Conservation (phyloP, 805 yeast genomes). For the Saccharomyces paradoxus region DNA sequence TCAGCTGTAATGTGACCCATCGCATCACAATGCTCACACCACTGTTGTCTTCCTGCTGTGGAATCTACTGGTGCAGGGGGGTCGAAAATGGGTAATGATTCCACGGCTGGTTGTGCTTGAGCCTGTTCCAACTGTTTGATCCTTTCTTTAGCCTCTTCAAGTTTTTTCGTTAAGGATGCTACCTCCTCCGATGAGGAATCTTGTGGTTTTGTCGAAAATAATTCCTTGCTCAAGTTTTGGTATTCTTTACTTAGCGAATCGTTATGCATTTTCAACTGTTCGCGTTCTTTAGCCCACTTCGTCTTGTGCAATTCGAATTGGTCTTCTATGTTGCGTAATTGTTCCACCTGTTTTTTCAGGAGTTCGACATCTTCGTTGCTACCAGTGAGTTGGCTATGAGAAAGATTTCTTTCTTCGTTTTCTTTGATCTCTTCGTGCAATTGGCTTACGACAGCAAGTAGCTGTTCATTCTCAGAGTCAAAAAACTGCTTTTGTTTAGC, state of each 20-base stretch:
- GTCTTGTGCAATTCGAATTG: slow-evolving; percentile 9
- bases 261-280: slow-evolving; percentile 24
- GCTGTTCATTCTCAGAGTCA: slow-evolving; percentile 26
- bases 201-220: slow-evolving; percentile 12
- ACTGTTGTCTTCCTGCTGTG: slow-evolving; percentile 61
- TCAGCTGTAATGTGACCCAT: slow-evolving; percentile 82
- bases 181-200: slow-evolving; percentile 11
- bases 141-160: slow-evolving; percentile 21
- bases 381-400: not conserved
- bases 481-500: slow-evolving; percentile 21
- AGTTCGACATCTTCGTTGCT: slow-evolving; percentile 1
- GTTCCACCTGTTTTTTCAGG: slow-evolving; percentile 8
- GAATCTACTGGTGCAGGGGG: slow-evolving; percentile 36
- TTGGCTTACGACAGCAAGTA: slow-evolving; percentile 27
- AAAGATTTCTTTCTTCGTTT: slow-evolving; percentile 16
- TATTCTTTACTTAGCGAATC: slow-evolving; percentile 24
- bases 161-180: slow-evolving; percentile 26
- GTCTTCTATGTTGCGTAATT: slow-evolving; percentile 8
- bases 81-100: slow-evolving; percentile 25
- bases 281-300: slow-evolving; percentile 24
- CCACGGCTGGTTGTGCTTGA: slow-evolving; percentile 1
- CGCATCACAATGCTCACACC: slow-evolving; percentile 93
- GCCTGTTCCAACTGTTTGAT: slow-evolving; percentile 14
- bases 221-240: slow-evolving; percentile 20
- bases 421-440: slow-evolving; percentile 29